Conservation (phyloP, 1,139 yeast genomes). For the Pichia kudriavzevii region DNA sequence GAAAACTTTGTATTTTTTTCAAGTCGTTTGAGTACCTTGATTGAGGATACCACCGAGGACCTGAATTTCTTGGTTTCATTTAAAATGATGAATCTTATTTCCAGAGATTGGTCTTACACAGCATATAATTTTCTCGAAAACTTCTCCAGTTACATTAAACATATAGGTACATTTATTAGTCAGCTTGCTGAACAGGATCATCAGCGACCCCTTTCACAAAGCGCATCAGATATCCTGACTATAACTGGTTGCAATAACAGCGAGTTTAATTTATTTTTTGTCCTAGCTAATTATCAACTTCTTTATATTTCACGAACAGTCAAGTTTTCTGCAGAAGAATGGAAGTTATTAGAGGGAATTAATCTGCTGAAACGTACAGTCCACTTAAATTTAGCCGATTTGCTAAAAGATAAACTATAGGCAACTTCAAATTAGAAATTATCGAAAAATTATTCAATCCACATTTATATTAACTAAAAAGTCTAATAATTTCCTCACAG, state of each 20-base stretch:
- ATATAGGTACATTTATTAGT: slow-evolving; percentile 2
- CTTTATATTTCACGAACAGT: neutral
- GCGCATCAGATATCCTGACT: neutral
- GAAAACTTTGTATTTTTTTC: slow-evolving; percentile 7
- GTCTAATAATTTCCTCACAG: slow-evolving; percentile 61
- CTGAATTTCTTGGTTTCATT: slow-evolving; percentile 6
- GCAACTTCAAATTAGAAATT: no score
- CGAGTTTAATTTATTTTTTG: slow-evolving; percentile 4
- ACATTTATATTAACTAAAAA: slow-evolving; percentile 36
- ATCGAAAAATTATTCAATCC: no score
- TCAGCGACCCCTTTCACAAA: no score
- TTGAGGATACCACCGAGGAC: neutral
- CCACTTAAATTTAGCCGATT: no score
- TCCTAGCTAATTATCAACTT: slow-evolving; percentile 9
- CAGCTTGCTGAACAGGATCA: no score
- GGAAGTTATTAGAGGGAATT: slow-evolving; percentile 2
- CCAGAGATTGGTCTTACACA: slow-evolving; percentile 5
- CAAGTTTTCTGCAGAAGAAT: slow-evolving; percentile 1
- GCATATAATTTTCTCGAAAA: slow-evolving; percentile 1
- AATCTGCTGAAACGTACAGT: no score
- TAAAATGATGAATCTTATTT: slow-evolving; percentile 5
- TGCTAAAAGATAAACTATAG: no score
- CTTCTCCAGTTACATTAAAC: slow-evolving; percentile 1
- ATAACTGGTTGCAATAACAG: neutral
- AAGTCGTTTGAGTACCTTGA: neutral